Conservation (phyloP, 176 grass and related monocot species). For the Eremochloa ophiuroides region DNA sequence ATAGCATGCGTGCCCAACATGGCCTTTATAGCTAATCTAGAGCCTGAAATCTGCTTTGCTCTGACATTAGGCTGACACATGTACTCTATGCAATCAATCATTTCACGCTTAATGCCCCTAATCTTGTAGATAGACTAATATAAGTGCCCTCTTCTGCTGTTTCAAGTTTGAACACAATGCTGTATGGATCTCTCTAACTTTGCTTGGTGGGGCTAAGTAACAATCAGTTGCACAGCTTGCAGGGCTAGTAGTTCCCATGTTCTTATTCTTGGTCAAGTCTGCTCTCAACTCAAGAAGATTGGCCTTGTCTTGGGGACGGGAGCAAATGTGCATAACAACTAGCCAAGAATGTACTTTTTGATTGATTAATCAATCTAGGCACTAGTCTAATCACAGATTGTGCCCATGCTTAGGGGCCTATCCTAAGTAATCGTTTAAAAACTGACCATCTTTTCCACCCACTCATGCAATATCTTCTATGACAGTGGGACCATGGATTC, state of each 20-base stretch:
- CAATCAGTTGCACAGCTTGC: slow-evolving; percentile 11
- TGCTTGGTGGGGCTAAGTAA: background rate
- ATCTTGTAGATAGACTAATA: slow-evolving; percentile 25
- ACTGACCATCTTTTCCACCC: slow-evolving; percentile 21
- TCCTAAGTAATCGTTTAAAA: background rate
- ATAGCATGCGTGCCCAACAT: slow-evolving; percentile 37
- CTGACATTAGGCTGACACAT: slow-evolving; percentile 15
- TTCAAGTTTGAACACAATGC: slow-evolving; percentile 34
- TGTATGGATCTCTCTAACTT: slow-evolving; percentile 10
- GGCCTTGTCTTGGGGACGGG: slow-evolving; percentile 41
- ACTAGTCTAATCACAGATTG: slow-evolving; percentile 36
- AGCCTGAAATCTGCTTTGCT: slow-evolving; percentile 30
- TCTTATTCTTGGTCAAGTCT: slow-evolving; percentile 41
- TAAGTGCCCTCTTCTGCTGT: slow-evolving; percentile 21
- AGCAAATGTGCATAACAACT: slow-evolving; percentile 42
- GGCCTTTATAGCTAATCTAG: slow-evolving; percentile 53
- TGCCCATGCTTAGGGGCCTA: background rate
- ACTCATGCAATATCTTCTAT: slow-evolving; percentile 21
- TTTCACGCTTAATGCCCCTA: slow-evolving; percentile 29
- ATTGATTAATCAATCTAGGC: slow-evolving; percentile 41
- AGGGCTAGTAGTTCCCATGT: slow-evolving; percentile 2
- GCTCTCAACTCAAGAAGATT: slow-evolving; percentile 42
- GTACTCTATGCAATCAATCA: slow-evolving; percentile 40
- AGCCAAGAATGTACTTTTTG: slow-evolving; percentile 48
- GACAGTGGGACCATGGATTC: slow-evolving; percentile 21